These are phyloP conservation scores for Aspergillus caelatus DNA, from an alignment of 2,329 filamentous ascomycete genomes.

Conservation along the genomic window DNA sequence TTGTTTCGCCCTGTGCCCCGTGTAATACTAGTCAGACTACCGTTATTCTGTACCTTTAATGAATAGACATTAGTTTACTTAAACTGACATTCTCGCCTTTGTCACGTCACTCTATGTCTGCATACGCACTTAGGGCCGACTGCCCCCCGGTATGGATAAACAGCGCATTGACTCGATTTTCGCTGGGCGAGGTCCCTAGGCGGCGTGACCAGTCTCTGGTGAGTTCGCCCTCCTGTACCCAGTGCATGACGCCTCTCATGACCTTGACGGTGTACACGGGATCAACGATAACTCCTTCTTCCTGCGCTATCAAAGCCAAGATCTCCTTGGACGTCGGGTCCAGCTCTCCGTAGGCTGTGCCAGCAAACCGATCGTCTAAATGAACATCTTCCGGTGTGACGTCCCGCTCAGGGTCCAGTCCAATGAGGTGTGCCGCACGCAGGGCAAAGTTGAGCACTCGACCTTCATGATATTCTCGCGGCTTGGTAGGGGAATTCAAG, in stretches of 20 bases:
- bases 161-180: slow-evolving; percentile 32
- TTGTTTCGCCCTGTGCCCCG: slow-evolving; percentile 18
- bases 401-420: slow-evolving; percentile 29
- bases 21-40: slow-evolving; percentile 36
- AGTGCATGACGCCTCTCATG: slow-evolving; percentile 31
- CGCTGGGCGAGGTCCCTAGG: neutral
- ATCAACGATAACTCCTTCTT: slow-evolving; percentile 35
- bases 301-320: slow-evolving; percentile 28
- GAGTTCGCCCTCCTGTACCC: slow-evolving; percentile 25
- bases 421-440: slow-evolving; percentile 30
- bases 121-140: slow-evolving; percentile 36
- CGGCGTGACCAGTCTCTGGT: slow-evolving; percentile 14
- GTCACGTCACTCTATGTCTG: slow-evolving; percentile 18
- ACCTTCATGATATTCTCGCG: slow-evolving; percentile 31
- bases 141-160: slow-evolving; percentile 44
- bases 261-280: slow-evolving; percentile 42
- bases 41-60: slow-evolving; percentile 22
- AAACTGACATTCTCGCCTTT: slow-evolving; percentile 11
- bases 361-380: slow-evolving; percentile 37
- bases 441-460: slow-evolving; percentile 34
- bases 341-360: slow-evolving; percentile 35
- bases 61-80: slow-evolving; percentile 14
- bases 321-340: slow-evolving; percentile 28
- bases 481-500: slow-evolving; percentile 36
- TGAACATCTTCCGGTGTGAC: slow-evolving; percentile 33